Base-by-base conservation (phyloP, 257 asterid species). In the Cordia subcordata region DNA sequence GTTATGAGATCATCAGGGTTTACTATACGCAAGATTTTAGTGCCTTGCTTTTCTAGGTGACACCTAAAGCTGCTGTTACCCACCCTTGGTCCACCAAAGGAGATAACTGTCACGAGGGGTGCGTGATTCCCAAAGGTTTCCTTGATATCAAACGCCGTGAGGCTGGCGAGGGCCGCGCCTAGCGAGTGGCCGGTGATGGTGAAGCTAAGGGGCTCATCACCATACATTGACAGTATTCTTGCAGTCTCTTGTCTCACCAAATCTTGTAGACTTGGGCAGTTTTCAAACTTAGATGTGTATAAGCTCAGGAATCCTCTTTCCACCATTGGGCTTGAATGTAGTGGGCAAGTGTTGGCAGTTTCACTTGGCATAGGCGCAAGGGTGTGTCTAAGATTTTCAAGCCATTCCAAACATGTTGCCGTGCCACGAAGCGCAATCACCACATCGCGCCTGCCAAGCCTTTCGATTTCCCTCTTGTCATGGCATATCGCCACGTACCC, bases 131-230 rank as follows among this genome's bases (percentile, higher is more conserved):
- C 33, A 66, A 92, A 84, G 0, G 81, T 74, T 19, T 71, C 67
- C 13, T 82, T 92, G 27, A 92, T 77, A 65, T 92, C 99, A 44
- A 79, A 80, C 17, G 97, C 99, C 13, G 90, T 85, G 21, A 92
- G 79, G 14, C 91, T 92, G 12, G 99, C 99, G 0, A 92, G 75
- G 10, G 99, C 96, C 13, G 99, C 99, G 39, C 99, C 99, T 0
- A 92, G 82, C 0, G 99, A 92, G 62, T 92, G 99, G 66, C 99
- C 99, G 46, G 99, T 83, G 74, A 92, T 50, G 33, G 99, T 92
- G 69, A 92, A 53, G 70, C 97, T 92, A 19, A 92, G 8, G 0
- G 80, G 86, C 69, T 82, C 89, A 49, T 72, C 68, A 0, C 80
- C 80, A 61, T 88, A 82, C 14, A 46, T 59, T 5, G 74, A 70